These are phyloP conservation scores for Kewa caespitosa DNA, from an alignment of 179 eudicot genomes.

Conservation along the genomic window DNA sequence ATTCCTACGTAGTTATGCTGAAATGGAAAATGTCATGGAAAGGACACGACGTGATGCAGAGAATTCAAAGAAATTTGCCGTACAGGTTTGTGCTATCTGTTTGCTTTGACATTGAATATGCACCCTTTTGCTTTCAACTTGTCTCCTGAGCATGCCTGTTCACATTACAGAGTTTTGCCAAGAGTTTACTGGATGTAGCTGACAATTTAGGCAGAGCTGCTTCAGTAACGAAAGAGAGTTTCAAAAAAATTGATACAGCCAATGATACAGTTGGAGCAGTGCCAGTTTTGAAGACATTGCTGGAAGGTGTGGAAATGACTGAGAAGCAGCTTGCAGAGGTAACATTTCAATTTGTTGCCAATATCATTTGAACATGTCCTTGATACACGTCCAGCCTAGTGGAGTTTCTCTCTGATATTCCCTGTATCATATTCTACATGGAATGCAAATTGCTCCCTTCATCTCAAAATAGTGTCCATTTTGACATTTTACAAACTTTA, in stretches of 20 bases:
- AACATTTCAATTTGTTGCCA: conserved; percentile 15
- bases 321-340: conserved; percentile 97
- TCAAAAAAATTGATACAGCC: conserved; percentile 73
- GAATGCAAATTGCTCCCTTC: no score
- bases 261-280: conserved; percentile 67
- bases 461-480: no score
- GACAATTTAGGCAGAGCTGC: conserved; percentile 90
- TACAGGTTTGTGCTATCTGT: conserved; percentile 59
- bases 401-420: not conserved
- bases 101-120: not conserved
- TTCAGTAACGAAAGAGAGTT: conserved; percentile 73
- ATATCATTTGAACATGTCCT: no score
- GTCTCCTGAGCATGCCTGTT: conserved; percentile 3
- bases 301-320: conserved; percentile 99
- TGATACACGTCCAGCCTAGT: no score
- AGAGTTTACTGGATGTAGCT: conserved; percentile 89
- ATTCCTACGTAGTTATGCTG: conserved; percentile 77
- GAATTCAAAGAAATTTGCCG: conserved; percentile 83
- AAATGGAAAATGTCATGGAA: conserved; percentile 88
- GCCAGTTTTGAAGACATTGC: conserved; percentile 73
- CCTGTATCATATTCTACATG: no score
- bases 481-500: no score
- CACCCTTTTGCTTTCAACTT: conserved; percentile 5
- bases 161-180: conserved; percentile 78
- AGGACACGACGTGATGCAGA: conserved; percentile 89